Conservation (phyloP, 1,284 basidiomycete genomes). For the Sanghuangporus weigelae region DNA sequence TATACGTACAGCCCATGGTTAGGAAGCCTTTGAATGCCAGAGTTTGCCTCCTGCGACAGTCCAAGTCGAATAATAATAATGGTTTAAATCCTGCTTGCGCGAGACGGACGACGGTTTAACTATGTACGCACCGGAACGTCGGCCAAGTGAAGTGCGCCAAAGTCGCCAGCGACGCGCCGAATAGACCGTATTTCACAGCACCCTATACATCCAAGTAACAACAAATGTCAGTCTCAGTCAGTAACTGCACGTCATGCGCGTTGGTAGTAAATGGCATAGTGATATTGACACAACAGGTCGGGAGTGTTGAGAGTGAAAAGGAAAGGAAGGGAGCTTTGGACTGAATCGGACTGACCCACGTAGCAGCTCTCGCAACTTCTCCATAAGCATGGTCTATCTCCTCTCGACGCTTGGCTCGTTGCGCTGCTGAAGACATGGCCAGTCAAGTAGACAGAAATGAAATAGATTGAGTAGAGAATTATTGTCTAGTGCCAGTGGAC, state of each 20-base stretch:
- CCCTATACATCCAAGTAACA: constrained; percentile 37
- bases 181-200: constrained; percentile 43
- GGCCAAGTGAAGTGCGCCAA: constrained; percentile 76
- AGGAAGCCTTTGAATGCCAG: constrained; percentile 78
- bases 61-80: neutral
- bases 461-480: no score
- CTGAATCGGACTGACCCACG: constrained; percentile 17
- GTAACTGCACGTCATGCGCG: no score
- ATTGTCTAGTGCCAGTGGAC: no score
- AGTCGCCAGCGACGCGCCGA: constrained; percentile 58
- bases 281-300: no score
- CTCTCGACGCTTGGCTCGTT: constrained; percentile 32
- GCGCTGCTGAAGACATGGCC: constrained; percentile 11
- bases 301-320: neutral
- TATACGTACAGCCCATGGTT: constrained; percentile 47
- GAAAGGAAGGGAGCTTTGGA: constrained; percentile 1
- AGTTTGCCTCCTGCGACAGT: constrained; percentile 58
- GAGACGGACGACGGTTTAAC: neutral
- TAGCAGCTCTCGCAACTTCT: constrained; percentile 48
- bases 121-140: constrained; percentile 54
- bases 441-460: no score
- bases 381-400: constrained; percentile 50
- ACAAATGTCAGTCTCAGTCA: no score
- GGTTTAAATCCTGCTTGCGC: neutral
- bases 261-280: no score